A percentile compares a stretch with the other conserved stretches of the same genome.
Evolutionary conservation across 352 stramenopile genomes (phyloP).

Genomic region (Nothophytophthora sp.): DNA sequence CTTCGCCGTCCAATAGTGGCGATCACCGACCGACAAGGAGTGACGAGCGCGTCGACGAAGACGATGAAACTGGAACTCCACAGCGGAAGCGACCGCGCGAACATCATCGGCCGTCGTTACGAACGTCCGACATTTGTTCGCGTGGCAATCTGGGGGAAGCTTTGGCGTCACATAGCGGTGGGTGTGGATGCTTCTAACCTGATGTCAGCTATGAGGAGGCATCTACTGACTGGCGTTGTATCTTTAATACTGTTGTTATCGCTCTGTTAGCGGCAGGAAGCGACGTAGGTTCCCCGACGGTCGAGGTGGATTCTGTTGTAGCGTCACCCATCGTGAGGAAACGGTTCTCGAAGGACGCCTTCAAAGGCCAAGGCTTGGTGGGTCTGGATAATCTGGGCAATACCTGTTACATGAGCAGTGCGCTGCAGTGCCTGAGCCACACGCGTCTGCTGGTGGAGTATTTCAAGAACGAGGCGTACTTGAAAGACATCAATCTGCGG

Average conservation of each 20-base stretch:
- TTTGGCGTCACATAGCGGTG: slow-evolving; percentile 43
- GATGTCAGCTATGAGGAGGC: not conserved
- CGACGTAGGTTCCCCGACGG: slow-evolving; percentile 26
- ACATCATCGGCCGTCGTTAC: slow-evolving; percentile 40
- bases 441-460: slow-evolving; percentile 95
- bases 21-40: slow-evolving; percentile 14
- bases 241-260: slow-evolving; percentile 5
- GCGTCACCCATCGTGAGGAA: slow-evolving; percentile 48
- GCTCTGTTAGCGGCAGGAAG: slow-evolving; percentile 19
- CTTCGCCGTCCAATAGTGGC: slow-evolving; percentile 29
- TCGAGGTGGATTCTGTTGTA: slow-evolving; percentile 29
- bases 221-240: not conserved
- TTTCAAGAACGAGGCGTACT: slow-evolving; percentile 95
- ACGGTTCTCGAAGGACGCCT: slow-evolving; percentile 74
- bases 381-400: slow-evolving; percentile 97
- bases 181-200: slow-evolving; percentile 5
- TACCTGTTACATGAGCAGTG: slow-evolving; percentile 99
- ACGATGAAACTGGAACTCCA: slow-evolving; percentile 17
- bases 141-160: slow-evolving; percentile 65
- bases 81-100: slow-evolving; percentile 45
- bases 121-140: slow-evolving; percentile 80
- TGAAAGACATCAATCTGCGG: slow-evolving; percentile 95
- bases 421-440: slow-evolving; percentile 97
- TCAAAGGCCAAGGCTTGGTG: slow-evolving; percentile 80
- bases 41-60: slow-evolving; percentile 21